Evolutionary conservation across 1,284 basidiomycete genomes (phyloP), one percentile per base, ranked within the genome.

Genomic region (Moesziomyces globuligerus): DNA sequence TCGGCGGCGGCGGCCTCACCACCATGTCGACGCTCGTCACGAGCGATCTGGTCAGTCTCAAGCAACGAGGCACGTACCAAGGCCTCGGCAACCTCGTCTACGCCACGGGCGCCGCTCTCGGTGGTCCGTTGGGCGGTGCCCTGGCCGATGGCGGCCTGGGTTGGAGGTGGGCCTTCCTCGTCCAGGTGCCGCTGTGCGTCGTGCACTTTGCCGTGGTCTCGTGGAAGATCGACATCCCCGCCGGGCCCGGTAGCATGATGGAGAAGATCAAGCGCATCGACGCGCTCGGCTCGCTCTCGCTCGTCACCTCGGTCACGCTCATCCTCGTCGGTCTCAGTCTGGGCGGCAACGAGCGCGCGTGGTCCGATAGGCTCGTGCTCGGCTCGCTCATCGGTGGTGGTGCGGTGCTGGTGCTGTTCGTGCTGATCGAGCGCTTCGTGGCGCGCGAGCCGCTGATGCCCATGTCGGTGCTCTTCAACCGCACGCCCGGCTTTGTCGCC

Each of bases 351-450:
- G 72, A 77, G 55, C 67, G 73, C 44, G 72, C 66, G 24, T 81
- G 80, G 79, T 48, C 43, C 23, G 75, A 79, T 68, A 59, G 43
- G 20, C 47, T 80, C 24, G 80, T 81, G 36, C 29, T 78, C 20
- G 67, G 69, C 40, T 66, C 72, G 23, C 68, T 81, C 20, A 55
- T 75, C 42, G 75, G 46, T 8, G 77, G 77, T 50, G 42, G 85
- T 6, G 59, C 89, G 7, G 84, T 91, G 23, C 54, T 90, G 25
- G 87, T 82, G 15, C 76, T 84, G 40, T 80, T 86, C 26, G 80
- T 86, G 37, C 76, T 86, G 34, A 73, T 86, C 52, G 86, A 87
- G 74, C 81, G 79, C 46, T 83, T 81, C 62, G 83, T 85, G 20
- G 81, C 85, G 7, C 66, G 73, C 21, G 82, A 84, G 61, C 83